A percentile compares a stretch with the other conserved stretches of the same genome.
Evolutionary conservation across 352 stramenopile species (phyloP).

Genomic region (Hyaloperonospora brassicae): DNA sequence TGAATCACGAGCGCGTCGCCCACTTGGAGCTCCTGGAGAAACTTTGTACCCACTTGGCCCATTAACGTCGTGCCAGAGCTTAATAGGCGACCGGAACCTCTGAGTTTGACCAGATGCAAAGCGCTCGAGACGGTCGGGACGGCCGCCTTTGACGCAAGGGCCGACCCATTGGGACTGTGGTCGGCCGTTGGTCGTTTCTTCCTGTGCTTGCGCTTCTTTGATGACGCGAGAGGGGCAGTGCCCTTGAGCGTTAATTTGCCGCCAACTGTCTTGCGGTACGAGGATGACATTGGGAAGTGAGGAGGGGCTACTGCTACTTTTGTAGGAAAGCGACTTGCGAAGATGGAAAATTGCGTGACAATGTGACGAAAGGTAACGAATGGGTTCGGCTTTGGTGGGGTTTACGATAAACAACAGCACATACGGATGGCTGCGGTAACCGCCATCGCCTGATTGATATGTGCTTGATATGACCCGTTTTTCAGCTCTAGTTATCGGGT

Average conservation of each 20-base stretch:
- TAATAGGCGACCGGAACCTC: slow-evolving; percentile 73
- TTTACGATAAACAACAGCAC: too few species aligned
- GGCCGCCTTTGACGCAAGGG: background rate
- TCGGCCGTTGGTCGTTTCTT: slow-evolving; percentile 26
- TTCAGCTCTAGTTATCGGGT: too few species aligned
- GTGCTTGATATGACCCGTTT: too few species aligned
- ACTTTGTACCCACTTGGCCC: slow-evolving; percentile 72
- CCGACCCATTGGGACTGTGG: background rate
- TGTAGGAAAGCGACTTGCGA: too few species aligned
- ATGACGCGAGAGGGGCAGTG: slow-evolving; percentile 57
- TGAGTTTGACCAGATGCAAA: slow-evolving; percentile 35
- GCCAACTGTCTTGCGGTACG: slow-evolving; percentile 63
- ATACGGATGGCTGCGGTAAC: too few species aligned
- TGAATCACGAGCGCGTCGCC: slow-evolving; percentile 84
- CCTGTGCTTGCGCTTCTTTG: slow-evolving; percentile 48
- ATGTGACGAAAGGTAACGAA: too few species aligned
- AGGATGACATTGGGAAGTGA: slow-evolving; percentile 6
- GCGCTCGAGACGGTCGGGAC: background rate
- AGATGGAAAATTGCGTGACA: too few species aligned
- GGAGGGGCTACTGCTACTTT: too few species aligned
- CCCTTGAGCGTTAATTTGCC: slow-evolving; percentile 81
- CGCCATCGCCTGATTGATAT: too few species aligned
- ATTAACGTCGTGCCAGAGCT: slow-evolving; percentile 85
- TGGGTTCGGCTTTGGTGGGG: too few species aligned
- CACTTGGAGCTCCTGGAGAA: slow-evolving; percentile 70